Conservation (phyloP, 345 rosid species). For the Hypericum androsaemum region DNA sequence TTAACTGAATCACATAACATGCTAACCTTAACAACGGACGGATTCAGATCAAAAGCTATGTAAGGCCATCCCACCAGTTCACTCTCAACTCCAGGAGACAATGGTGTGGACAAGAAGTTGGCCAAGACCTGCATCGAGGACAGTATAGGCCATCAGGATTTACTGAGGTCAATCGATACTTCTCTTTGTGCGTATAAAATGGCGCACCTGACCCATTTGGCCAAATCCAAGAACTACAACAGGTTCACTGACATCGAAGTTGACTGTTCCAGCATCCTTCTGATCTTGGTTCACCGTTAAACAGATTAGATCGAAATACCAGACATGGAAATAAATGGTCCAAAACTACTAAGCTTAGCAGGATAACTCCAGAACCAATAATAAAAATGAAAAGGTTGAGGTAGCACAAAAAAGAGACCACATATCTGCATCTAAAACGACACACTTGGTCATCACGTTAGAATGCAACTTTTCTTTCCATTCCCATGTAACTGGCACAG, state of each 20-base stretch:
- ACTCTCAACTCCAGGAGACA: slow-evolving; percentile 58
- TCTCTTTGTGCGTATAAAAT: not conserved
- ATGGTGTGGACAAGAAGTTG: slow-evolving; percentile 78
- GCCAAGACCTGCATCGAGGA: slow-evolving; percentile 59
- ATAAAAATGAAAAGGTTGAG: no score
- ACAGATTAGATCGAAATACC: not conserved
- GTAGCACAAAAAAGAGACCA: no score
- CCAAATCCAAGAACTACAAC: slow-evolving; percentile 87
- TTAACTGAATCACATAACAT: not conserved
- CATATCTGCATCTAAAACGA: no score
- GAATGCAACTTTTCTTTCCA: no score
- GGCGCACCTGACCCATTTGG: slow-evolving; percentile 86
- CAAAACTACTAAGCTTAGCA: not conserved
- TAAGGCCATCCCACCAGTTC: slow-evolving; percentile 61
- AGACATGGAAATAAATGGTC: not conserved
- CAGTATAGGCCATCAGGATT: slow-evolving; percentile 4
- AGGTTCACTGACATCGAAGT: slow-evolving; percentile 66
- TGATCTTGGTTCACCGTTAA: slow-evolving; percentile 20
- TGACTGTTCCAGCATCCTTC: slow-evolving; percentile 45
- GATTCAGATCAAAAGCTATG: slow-evolving; percentile 87
- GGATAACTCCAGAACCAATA: no score
- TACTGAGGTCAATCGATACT: slow-evolving; percentile 1
- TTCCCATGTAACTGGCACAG: no score
- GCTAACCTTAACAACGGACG: slow-evolving; percentile 77
- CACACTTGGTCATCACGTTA: no score